These are phyloP conservation scores for Lycium barbarum DNA, from an alignment of 257 asterid species.

Conservation along the genomic window DNA sequence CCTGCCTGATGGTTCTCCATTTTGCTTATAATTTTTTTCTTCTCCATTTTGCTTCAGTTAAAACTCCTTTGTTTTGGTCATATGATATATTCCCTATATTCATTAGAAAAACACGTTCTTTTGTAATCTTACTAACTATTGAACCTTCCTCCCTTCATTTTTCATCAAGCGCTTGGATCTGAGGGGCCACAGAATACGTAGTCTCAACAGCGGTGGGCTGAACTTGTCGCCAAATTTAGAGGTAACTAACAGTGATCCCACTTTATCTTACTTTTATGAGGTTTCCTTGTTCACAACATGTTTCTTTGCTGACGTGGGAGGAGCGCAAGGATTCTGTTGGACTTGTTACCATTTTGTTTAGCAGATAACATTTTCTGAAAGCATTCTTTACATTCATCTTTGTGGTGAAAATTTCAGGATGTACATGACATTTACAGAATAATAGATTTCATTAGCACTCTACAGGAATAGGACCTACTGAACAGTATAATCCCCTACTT, in stretches of 20 bases:
- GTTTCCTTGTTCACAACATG: too few relatives aligned
- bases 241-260: conserved; percentile 55
- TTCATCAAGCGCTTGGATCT: conserved; percentile 91
- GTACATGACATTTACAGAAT: too few relatives aligned
- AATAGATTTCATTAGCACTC: too few relatives aligned
- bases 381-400: too few relatives aligned
- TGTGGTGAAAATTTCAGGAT: too few relatives aligned
- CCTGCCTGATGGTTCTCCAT: neutral
- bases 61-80: neutral
- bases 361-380: too few relatives aligned
- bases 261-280: conserved; percentile 27
- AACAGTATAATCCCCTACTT: too few relatives aligned
- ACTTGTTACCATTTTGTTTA: too few relatives aligned
- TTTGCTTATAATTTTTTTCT: neutral
- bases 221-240: conserved; percentile 84
- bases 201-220: conserved; percentile 73
- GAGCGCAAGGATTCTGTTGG: too few relatives aligned
- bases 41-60: conserved; percentile 28
- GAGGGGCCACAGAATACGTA: conserved; percentile 91
- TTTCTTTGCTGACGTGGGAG: too few relatives aligned
- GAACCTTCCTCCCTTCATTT: conserved; percentile 31
- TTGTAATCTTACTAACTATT: conserved; percentile 5
- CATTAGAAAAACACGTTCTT: neutral
- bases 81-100: conserved; percentile 13
- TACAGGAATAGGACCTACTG: too few relatives aligned